Evolutionary conservation across 345 rosid species (phyloP).

Genomic region (Eucalyptus caleyi): DNA sequence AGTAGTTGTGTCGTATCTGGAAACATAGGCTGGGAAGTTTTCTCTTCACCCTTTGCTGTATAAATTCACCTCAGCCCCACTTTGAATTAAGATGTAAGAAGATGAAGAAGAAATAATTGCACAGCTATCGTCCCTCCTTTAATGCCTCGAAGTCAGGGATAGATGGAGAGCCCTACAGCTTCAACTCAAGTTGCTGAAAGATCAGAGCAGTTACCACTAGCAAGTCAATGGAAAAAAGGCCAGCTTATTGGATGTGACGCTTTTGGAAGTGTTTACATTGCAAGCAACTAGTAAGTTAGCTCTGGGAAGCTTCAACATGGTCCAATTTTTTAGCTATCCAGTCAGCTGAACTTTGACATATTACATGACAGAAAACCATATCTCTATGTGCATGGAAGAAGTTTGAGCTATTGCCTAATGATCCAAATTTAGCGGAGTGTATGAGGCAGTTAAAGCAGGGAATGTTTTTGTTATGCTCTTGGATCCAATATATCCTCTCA

Average conservation of each 20-base stretch:
- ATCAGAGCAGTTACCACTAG: too few relatives aligned
- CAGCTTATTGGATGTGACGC: too few relatives aligned
- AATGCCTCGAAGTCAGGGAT: accelerated
- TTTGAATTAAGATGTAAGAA: background rate
- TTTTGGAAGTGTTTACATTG: too few relatives aligned
- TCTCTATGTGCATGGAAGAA: background rate
- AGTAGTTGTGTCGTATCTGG: too few relatives aligned
- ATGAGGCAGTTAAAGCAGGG: conserved; percentile 1
- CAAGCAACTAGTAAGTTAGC: too few relatives aligned
- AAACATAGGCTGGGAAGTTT: background rate
- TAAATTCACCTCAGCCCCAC: background rate
- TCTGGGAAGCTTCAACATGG: too few relatives aligned
- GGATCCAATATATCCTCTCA: background rate
- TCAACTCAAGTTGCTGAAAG: too few relatives aligned
- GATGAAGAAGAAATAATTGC: too few relatives aligned
- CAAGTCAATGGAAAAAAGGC: too few relatives aligned
- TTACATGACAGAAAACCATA: background rate
- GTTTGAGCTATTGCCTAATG: background rate
- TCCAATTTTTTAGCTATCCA: background rate
- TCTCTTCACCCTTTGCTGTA: background rate
- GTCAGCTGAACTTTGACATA: background rate
- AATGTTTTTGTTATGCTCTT: background rate
- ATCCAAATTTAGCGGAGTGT: background rate
- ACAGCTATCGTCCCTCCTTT: accelerated
- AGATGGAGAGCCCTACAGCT: too few relatives aligned